Evolutionary conservation across 805 yeast genomes (phyloP).

Genomic region (Peterozyma toletana): DNA sequence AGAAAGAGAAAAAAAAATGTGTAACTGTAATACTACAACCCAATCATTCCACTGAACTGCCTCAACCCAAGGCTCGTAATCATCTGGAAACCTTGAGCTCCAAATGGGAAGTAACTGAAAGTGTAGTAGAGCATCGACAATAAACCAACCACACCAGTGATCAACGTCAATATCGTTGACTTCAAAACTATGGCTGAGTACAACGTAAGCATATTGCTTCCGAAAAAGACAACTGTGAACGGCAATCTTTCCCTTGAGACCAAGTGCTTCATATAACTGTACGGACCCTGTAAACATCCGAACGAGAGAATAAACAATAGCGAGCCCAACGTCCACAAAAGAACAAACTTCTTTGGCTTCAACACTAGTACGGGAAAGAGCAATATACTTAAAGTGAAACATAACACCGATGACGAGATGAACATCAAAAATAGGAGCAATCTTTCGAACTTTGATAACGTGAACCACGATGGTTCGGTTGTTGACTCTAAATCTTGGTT

Average conservation of each 20-base stretch:
- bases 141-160: conserved; percentile 70
- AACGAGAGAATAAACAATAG: conserved; percentile 80
- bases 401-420: conserved; percentile 66
- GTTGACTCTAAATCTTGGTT: conserved; percentile 38
- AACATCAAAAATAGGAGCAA: conserved; percentile 72
- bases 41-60: conserved; percentile 32
- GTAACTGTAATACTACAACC: conserved; percentile 14
- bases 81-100: conserved; percentile 65
- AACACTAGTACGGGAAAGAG: conserved; percentile 85
- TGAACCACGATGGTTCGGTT: conserved; percentile 72
- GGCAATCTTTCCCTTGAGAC: conserved; percentile 69
- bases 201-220: conserved; percentile 72
- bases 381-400: conserved; percentile 76
- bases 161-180: conserved; percentile 67
- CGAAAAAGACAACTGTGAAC: conserved; percentile 74
- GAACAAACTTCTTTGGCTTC: conserved; percentile 87
- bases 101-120: conserved; percentile 92
- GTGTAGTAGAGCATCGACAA: conserved; percentile 88
- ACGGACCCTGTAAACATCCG: conserved; percentile 89
- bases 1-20: too few species aligned
- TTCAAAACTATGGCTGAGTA: conserved; percentile 68
- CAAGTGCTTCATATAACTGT: conserved; percentile 69
- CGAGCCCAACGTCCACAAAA: conserved; percentile 88
- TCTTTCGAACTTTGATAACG: conserved; percentile 71
- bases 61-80: conserved; percentile 31